Percentiles rank a stretch among this genome's conserved stretches.
phyloP scores from a whole-genome alignment of 2,329 filamentous ascomycete genomes.

The Apiospora saccharicola region DNA sequence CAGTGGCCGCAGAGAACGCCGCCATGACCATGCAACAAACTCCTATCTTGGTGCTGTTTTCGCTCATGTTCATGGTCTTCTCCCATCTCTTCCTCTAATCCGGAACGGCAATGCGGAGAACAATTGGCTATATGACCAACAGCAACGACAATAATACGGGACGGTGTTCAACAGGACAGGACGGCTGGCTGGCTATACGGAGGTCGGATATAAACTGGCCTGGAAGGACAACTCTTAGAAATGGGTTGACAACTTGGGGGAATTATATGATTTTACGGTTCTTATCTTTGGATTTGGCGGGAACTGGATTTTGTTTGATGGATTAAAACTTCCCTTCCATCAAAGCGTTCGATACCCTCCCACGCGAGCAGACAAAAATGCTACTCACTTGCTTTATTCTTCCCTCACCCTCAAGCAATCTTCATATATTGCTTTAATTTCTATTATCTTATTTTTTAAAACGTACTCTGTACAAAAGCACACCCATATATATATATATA shows the following conservation, averaged over 20 bases:
- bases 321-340: background rate
- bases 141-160: background rate
- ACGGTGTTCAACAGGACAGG: constrained; percentile 7
- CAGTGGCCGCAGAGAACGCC: constrained; percentile 42
- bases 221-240: background rate
- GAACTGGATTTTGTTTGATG: constrained; percentile 4
- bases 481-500: background rate
- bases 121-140: background rate
- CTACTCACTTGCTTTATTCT: constrained; percentile 8
- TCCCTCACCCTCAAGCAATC: background rate
- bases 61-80: constrained; percentile 35
- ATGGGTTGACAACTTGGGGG: background rate
- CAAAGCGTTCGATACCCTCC: constrained; percentile 24
- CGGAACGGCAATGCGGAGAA: background rate
- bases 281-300: background rate
- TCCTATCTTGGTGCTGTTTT: constrained; percentile 35
- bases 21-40: constrained; percentile 31
- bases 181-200: background rate
- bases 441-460: background rate
- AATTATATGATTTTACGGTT: constrained; percentile 13
- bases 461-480: background rate
- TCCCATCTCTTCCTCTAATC: constrained; percentile 35
- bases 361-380: background rate
- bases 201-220: background rate
- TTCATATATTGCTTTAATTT: constrained; percentile 11